Base-by-base conservation (phyloP, 1,139 yeast species). In the Hanseniaspora uvarum region DNA sequence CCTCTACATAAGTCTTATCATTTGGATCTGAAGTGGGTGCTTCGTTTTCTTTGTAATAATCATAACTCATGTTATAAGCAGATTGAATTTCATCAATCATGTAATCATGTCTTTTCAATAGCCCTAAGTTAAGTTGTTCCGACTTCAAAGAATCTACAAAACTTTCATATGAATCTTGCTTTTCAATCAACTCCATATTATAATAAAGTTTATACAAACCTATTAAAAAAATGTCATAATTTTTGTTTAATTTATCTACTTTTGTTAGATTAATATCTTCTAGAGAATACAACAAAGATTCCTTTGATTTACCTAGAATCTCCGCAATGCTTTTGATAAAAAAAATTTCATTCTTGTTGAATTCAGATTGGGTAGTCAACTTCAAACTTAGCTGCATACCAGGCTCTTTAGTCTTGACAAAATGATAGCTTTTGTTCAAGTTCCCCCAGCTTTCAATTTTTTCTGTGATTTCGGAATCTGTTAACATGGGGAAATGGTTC, bases 381-480 rank as follows among this genome's bases (percentile, higher is more conserved):
- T 44, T 43, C 2, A 38, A 7, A 8, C 48, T 33, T 18, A 50
- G 28, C 6, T 19, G 7, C 7, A 14, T 21, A n/a, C 53, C 53
- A 12, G 53, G 53, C 21, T 44, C 26, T 12, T 36, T 44, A 14
- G 39, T 19, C 18, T 19, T 49, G 6, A 41, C 19, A 12, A 44
- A 16, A 23, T 19, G 14, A 23, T 50, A 37, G 8, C 10, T 50
- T 16, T 28, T 50, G 12, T 40, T 37, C n/a, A 50, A 19, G 21
- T 43, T 43, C 5, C 53, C 53, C 53, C 53, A 50, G 7, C 23
- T 11, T 3, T 37, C n/a, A 18, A 50, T 50, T 6, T 28, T n/a
- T 1, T 39, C 34, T 10, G 37, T n/a, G 16, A 50, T 50, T 21
- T 37, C 48, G 2, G 26, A 10, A 50, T 50, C 53, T 5, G n/a